phyloP scores from a whole-genome alignment of 2,329 filamentous ascomycete species.

The Lizonia empirigonia region DNA sequence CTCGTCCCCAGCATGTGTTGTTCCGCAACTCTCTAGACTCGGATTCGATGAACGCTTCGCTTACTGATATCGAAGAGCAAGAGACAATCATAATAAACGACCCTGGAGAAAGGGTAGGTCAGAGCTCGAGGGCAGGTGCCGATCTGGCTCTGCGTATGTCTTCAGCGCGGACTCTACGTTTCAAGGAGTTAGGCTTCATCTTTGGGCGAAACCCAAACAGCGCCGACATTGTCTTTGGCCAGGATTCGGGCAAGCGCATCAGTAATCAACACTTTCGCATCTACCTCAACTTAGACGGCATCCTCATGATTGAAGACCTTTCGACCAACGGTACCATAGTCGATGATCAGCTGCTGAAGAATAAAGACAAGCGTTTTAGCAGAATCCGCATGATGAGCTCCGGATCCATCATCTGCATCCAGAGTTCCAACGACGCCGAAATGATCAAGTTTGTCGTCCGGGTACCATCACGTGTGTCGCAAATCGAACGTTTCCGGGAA shows the following conservation, averaged over 20 bases:
- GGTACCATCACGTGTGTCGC: constrained; percentile 73
- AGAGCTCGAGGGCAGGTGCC: constrained; percentile 33
- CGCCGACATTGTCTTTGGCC: constrained; percentile 73
- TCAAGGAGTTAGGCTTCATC: constrained; percentile 73
- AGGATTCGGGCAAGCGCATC: constrained; percentile 71
- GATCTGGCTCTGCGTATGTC: constrained; percentile 85
- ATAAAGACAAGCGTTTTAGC: constrained; percentile 46
- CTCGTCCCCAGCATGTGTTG: constrained; percentile 65
- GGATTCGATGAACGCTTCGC: constrained; percentile 43
- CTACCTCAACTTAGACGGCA: constrained; percentile 82
- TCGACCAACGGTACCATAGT: constrained; percentile 97
- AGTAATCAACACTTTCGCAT: constrained; percentile 98
- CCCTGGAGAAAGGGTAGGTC: constrained; percentile 24
- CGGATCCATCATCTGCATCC: constrained; percentile 75
- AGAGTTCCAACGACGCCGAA: constrained; percentile 57
- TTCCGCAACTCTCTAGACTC: constrained; percentile 49
- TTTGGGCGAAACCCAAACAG: constrained; percentile 78
- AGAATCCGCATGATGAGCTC: constrained; percentile 70
- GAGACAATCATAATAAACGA: constrained; percentile 58
- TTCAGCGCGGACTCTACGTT: constrained; percentile 63
- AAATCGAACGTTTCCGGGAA: constrained; percentile 67
- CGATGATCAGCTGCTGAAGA: constrained; percentile 70
- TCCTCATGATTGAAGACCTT: constrained; percentile 89
- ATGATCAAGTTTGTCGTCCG: constrained; percentile 85
- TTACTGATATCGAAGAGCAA: constrained; percentile 48